These are phyloP conservation scores for Epithemia pelagica DNA, from an alignment of 108 stramenopile genomes.

Conservation along the genomic window DNA sequence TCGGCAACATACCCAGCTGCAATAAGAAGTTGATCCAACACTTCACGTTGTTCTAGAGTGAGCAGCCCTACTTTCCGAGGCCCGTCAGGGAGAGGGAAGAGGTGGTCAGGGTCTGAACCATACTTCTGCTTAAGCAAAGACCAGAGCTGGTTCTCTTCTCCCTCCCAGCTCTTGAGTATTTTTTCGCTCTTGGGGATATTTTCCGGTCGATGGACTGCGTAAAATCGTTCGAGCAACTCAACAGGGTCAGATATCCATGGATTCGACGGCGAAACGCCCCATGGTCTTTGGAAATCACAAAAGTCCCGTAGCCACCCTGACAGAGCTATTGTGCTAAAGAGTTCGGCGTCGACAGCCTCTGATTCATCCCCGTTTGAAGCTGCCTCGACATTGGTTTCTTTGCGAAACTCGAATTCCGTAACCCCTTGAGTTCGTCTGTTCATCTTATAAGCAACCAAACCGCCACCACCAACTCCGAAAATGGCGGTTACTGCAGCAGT, in stretches of 20 bases:
- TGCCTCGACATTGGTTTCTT: slow-evolving; percentile 26
- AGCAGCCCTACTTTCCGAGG: slow-evolving; percentile 40
- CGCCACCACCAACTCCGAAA: slow-evolving; percentile 82
- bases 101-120: slow-evolving; percentile 67
- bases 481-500: slow-evolving; percentile 77
- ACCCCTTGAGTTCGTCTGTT: slow-evolving; percentile 70
- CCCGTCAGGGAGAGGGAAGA: slow-evolving; percentile 48
- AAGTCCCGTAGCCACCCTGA: slow-evolving; percentile 79
- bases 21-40: slow-evolving; percentile 48
- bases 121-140: slow-evolving; percentile 58
- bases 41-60: slow-evolving; percentile 65
- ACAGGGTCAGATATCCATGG: slow-evolving; percentile 54
- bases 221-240: slow-evolving; percentile 71
- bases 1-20: slow-evolving; percentile 14
- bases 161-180: slow-evolving; percentile 70
- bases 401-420: slow-evolving; percentile 75
- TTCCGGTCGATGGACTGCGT: slow-evolving; percentile 64
- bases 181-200: slow-evolving; percentile 51
- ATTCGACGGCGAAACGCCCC: slow-evolving; percentile 72
- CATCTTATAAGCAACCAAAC: slow-evolving; percentile 80
- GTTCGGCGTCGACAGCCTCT: slow-evolving; percentile 42
- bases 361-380: slow-evolving; percentile 6
- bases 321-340: slow-evolving; percentile 70
- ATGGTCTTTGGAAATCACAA: slow-evolving; percentile 77
- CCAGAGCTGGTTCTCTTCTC: slow-evolving; percentile 71